These are phyloP conservation scores for Sphagnum magellanicum DNA, from an alignment of 228 moss, liverwort and hornwort species.

Conservation along the genomic window DNA sequence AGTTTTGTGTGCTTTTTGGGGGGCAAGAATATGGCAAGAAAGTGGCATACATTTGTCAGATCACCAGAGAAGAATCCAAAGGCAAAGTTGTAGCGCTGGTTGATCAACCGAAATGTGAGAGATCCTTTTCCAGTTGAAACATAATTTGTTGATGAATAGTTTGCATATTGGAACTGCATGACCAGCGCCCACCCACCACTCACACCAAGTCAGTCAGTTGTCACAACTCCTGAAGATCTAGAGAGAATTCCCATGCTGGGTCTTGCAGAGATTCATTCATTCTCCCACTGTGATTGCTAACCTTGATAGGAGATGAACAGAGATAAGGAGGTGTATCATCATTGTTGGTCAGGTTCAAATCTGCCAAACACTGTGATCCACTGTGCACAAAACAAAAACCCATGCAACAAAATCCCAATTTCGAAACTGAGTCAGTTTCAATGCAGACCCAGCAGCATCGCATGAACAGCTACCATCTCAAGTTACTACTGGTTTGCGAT, in stretches of 20 bases:
- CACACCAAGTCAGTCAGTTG: too few relatives aligned
- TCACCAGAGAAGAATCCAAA: conserved; percentile 70
- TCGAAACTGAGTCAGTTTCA: too few relatives aligned
- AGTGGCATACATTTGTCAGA: conserved; percentile 26
- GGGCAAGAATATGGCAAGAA: background rate
- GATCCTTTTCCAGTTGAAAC: conserved; percentile 37
- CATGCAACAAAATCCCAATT: too few relatives aligned
- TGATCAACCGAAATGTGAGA: conserved; percentile 49
- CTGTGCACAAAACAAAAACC: conserved; percentile 5
- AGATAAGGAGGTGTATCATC: conserved; percentile 18
- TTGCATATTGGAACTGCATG: conserved; percentile 58
- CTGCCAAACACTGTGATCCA: conserved; percentile 32
- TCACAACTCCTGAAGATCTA: too few relatives aligned
- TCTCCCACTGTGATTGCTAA: conserved; percentile 2
- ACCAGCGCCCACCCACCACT: too few relatives aligned
- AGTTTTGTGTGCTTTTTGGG: background rate
- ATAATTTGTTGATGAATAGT: conserved; percentile 46
- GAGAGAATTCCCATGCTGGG: too few relatives aligned
- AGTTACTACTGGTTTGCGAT: too few relatives aligned
- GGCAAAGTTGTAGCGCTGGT: conserved; percentile 57
- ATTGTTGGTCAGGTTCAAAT: conserved; percentile 13
- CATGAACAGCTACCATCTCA: too few relatives aligned
- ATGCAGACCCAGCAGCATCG: too few relatives aligned
- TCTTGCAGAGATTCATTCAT: too few relatives aligned
- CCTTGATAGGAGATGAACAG: conserved; percentile 53